Conservation (phyloP, 768 basidiomycete genomes). For the Tylopilus plumbeoviolaceoides region DNA sequence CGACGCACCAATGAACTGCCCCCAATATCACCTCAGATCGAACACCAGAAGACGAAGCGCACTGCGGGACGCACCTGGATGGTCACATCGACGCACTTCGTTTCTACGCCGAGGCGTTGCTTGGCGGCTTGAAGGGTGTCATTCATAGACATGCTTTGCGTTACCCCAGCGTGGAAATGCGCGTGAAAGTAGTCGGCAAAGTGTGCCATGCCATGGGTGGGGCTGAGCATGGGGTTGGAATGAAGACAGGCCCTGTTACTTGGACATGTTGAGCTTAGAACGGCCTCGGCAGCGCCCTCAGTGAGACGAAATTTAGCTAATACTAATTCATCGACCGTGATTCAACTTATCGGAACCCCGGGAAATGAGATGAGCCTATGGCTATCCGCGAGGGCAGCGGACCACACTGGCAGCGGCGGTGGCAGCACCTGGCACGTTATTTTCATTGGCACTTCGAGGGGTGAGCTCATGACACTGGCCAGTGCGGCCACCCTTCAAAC, state of each 20-base stretch:
- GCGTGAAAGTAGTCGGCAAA: constrained; percentile 10
- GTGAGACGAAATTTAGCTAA: background rate
- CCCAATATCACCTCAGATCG: constrained; percentile 1
- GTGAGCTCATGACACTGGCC: too few species aligned
- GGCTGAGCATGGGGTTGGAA: constrained; percentile 7
- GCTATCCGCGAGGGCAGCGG: background rate
- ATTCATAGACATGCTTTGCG: constrained; percentile 17
- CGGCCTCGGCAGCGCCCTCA: background rate
- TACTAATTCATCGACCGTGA: background rate
- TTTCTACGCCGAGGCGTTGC: constrained; percentile 31
- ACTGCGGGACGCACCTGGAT: constrained; percentile 42
- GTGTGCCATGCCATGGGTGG: constrained; percentile 11
- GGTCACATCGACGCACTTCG: constrained; percentile 52
- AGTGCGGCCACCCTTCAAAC: too few species aligned
- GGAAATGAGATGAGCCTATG: background rate
- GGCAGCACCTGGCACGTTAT: too few species aligned
- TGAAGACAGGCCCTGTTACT: background rate
- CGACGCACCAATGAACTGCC: constrained; percentile 69
- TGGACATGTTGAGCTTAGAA: background rate
- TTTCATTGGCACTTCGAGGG: too few species aligned
- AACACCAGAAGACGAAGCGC: background rate
- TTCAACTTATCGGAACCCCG: too few species aligned
- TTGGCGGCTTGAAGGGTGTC: constrained; percentile 30
- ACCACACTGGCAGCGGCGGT: too few species aligned
- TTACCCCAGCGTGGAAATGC: background rate